Percentiles rank a stretch among this genome's conserved stretches.
Evolutionary conservation across 176 grass and related monocot genomes (phyloP).

Genomic region (Carex parvula): DNA sequence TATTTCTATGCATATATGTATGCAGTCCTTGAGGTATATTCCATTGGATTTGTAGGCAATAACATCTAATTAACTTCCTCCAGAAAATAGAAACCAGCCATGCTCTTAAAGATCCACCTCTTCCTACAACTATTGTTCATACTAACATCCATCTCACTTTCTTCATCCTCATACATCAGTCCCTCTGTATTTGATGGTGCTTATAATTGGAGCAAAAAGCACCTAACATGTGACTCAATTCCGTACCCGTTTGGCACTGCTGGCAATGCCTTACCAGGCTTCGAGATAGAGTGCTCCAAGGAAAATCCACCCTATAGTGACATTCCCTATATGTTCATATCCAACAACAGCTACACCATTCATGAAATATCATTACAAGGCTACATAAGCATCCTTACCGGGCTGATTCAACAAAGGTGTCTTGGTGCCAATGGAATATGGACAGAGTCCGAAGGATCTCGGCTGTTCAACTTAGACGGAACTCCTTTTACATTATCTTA

Average conservation of each 20-base stretch:
- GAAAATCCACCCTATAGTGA: too few relatives aligned
- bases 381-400: not conserved
- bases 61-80: not conserved
- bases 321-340: not conserved
- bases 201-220: too few relatives aligned
- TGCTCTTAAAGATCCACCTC: not conserved
- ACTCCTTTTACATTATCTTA: not conserved
- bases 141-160: not conserved
- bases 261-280: not conserved
- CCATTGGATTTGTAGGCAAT: not conserved
- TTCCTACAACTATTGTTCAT: not conserved
- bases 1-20: not conserved
- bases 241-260: not conserved
- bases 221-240: too few relatives aligned
- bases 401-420: not conserved
- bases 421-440: not conserved
- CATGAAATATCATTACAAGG: not conserved
- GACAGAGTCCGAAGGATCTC: not conserved
- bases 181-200: accelerated
- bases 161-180: not conserved
- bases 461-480: not conserved
- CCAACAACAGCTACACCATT: not conserved
- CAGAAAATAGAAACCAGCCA: not conserved
- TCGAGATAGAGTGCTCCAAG: not conserved
- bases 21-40: not conserved